Evolutionary conservation across 345 rosid species (phyloP).

Genomic region (Pugionium dolabratum): DNA sequence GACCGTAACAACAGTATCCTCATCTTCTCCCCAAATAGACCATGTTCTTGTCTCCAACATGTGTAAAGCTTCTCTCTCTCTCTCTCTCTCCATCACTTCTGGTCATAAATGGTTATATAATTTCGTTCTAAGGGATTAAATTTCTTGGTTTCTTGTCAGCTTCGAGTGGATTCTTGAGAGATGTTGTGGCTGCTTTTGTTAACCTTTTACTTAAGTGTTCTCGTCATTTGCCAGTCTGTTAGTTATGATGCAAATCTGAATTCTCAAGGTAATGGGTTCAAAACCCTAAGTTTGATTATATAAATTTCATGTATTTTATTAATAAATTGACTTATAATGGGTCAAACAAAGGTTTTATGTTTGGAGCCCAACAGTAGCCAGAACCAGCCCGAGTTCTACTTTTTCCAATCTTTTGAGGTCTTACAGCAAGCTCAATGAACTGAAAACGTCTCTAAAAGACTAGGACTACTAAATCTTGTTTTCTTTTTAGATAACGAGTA

Average conservation of each 20-base stretch:
- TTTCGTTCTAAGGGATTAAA: neutral
- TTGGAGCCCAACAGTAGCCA: too few relatives aligned
- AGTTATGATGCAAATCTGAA: too few relatives aligned
- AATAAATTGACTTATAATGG: too few relatives aligned
- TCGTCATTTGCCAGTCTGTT: neutral
- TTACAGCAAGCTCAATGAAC: too few relatives aligned
- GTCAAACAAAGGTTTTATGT: too few relatives aligned
- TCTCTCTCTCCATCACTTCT: neutral
- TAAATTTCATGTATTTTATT: too few relatives aligned
- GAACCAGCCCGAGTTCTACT: neutral
- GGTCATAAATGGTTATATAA: neutral
- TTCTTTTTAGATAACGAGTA: neutral
- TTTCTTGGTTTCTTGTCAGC: constrained; percentile 26
- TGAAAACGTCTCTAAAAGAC: neutral
- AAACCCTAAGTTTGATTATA: too few relatives aligned
- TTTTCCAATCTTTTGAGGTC: neutral
- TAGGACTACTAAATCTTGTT: neutral
- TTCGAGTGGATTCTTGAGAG: constrained; percentile 33
- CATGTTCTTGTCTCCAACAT: constrained; percentile 35
- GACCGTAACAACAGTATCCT: constrained; percentile 12
- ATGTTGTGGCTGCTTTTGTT: constrained; percentile 35
- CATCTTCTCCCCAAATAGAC: constrained; percentile 25
- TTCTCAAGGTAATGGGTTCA: too few relatives aligned
- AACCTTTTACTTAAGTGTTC: neutral
- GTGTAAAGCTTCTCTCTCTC: constrained; percentile 15